Evolutionary conservation across 169 alveolate species (phyloP).

Genomic region (Cryptosporidium viatorum): DNA sequence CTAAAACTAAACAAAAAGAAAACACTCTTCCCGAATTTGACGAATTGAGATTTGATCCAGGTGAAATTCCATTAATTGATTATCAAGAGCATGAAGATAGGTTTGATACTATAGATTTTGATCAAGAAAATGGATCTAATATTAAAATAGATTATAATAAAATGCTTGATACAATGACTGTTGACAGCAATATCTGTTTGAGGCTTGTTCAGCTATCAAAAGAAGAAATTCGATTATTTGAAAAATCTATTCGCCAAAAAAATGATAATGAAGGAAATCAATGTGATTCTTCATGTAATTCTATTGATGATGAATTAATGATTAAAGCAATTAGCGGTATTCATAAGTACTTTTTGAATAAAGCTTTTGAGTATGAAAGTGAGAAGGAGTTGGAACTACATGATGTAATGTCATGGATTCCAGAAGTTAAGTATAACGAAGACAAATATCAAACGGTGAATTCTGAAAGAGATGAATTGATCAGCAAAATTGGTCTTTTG

Average conservation of each 20-base stretch:
- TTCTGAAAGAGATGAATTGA: slow-evolving; percentile 70
- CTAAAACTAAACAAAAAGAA: neutral
- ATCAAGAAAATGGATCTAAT: neutral
- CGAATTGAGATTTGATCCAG: slow-evolving; percentile 58
- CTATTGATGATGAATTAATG: slow-evolving; percentile 10
- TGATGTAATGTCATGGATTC: neutral
- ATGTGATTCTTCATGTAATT: neutral
- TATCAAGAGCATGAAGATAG: neutral
- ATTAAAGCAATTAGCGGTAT: slow-evolving; percentile 59
- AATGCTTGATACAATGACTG: slow-evolving; percentile 37
- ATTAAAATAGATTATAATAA: slow-evolving; percentile 22
- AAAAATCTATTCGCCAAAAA: neutral
- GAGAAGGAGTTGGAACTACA: slow-evolving; percentile 18
- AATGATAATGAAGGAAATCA: neutral
- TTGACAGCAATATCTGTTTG: slow-evolving; percentile 48
- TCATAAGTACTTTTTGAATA: slow-evolving; percentile 35
- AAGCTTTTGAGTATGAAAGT: slow-evolving; percentile 52
- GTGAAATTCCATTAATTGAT: slow-evolving; percentile 54
- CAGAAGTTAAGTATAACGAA: slow-evolving; percentile 15
- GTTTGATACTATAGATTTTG: neutral
- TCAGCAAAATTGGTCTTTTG: slow-evolving; percentile 30
- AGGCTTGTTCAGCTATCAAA: slow-evolving; percentile 64
- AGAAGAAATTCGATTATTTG: slow-evolving; percentile 35
- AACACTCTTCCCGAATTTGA: slow-evolving; percentile 8
- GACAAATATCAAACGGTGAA: slow-evolving; percentile 11